Evolutionary conservation across 257 asterid genomes (phyloP).

Genomic region (Rubia yunnanensis): DNA sequence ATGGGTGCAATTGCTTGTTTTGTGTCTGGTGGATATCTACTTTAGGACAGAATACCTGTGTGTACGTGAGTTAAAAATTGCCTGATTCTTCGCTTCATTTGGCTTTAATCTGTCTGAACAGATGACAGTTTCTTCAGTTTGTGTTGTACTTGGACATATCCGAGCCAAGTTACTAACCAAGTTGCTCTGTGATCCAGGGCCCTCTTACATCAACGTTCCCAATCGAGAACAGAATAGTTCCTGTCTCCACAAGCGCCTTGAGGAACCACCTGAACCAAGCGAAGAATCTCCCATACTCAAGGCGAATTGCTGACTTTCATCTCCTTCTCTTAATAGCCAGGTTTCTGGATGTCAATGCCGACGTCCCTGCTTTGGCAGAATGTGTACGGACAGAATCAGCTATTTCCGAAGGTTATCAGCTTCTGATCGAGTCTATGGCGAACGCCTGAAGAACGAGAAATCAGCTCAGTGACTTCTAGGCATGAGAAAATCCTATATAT

Average conservation of each 20-base stretch:
- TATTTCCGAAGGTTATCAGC: slow-evolving; percentile 86
- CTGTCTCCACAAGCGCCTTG: slow-evolving; percentile 52
- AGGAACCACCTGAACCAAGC: slow-evolving; percentile 66
- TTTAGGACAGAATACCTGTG: neutral
- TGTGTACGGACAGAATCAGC: slow-evolving; percentile 55
- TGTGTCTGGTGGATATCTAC: neutral
- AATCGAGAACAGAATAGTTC: slow-evolving; percentile 63
- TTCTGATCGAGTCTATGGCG: slow-evolving; percentile 81
- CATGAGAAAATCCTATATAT: neutral
- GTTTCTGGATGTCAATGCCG: slow-evolving; percentile 64
- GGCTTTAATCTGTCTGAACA: no score
- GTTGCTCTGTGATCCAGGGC: slow-evolving; percentile 47
- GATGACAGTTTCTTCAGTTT: no score
- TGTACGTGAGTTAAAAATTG: neutral
- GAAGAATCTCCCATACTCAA: slow-evolving; percentile 60
- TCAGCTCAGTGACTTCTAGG: neutral
- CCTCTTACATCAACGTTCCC: slow-evolving; percentile 81
- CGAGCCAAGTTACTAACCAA: slow-evolving; percentile 11
- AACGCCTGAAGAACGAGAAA: slow-evolving; percentile 13
- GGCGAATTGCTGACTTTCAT: slow-evolving; percentile 85
- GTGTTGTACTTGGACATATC: neutral
- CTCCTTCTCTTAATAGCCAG: slow-evolving; percentile 65
- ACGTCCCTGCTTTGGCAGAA: slow-evolving; percentile 75
- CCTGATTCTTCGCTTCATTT: neutral
- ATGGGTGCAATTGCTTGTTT: neutral